These are phyloP conservation scores for Ramularia endophylla DNA, from an alignment of 2,329 filamentous ascomycete species.

Conservation along the genomic window DNA sequence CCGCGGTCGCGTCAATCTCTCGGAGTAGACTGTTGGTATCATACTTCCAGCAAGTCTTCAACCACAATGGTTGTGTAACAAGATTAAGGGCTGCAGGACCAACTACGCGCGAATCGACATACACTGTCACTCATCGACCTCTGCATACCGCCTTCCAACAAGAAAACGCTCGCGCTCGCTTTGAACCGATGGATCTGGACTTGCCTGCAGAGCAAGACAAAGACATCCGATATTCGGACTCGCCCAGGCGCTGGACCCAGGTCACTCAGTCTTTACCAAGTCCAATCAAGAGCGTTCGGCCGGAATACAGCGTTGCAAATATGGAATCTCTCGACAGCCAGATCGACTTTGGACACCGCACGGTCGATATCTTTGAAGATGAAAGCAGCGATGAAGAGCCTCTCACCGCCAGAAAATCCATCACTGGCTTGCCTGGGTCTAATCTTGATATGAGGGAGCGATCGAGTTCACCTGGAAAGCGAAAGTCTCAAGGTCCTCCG, in stretches of 20 bases:
- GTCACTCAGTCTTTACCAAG: constrained; percentile 28
- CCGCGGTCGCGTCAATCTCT: too few species aligned
- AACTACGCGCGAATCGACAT: too few species aligned
- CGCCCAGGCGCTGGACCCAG: constrained; percentile 29
- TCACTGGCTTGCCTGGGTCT: constrained; percentile 1
- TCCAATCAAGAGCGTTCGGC: constrained; percentile 31
- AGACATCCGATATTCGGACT: constrained; percentile 25
- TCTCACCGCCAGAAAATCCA: constrained; percentile 2
- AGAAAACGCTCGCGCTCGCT: too few species aligned
- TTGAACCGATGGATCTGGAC: neutral
- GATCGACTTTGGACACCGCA: constrained; percentile 25
- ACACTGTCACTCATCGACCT: too few species aligned
- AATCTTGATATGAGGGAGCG: constrained; percentile 12
- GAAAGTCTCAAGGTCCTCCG: constrained; percentile 11
- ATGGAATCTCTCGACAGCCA: constrained; percentile 28
- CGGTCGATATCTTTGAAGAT: constrained; percentile 33
- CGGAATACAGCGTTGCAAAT: constrained; percentile 19
- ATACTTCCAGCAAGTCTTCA: too few species aligned
- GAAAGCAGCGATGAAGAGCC: constrained; percentile 23
- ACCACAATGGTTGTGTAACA: too few species aligned
- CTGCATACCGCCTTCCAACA: too few species aligned
- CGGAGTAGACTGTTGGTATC: too few species aligned
- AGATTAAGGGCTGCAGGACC: too few species aligned
- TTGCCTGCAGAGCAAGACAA: constrained; percentile 1
- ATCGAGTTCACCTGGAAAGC: constrained; percentile 17